phyloP scores from a whole-genome alignment of 352 stramenopile genomes.

The Globisporangium paroecandrum region DNA sequence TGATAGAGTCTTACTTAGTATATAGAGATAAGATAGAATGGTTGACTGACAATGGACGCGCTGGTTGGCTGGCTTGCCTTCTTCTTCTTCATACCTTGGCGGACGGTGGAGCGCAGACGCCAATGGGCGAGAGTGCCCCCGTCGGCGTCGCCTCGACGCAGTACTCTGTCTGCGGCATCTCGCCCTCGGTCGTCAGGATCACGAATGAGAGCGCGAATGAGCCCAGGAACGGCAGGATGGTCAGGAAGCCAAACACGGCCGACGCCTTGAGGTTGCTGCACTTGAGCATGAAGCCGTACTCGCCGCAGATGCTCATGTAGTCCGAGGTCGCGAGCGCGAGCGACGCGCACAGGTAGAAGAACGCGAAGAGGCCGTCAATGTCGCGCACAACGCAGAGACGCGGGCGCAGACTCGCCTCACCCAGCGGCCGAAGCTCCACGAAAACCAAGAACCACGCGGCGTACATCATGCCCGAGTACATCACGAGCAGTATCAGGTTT shows the following conservation, averaged over 20 bases:
- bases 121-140: conserved; percentile 15
- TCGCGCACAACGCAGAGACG: conserved; percentile 22
- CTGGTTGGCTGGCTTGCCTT: neutral
- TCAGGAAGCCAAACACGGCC: conserved; percentile 32
- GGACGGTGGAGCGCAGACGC: conserved; percentile 16
- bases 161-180: conserved; percentile 12
- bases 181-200: neutral
- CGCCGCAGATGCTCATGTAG: conserved; percentile 31
- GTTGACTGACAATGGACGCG: neutral
- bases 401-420: conserved; percentile 20
- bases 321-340: conserved; percentile 26
- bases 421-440: conserved; percentile 33
- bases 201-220: conserved; percentile 38
- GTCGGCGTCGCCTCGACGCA: conserved; percentile 21
- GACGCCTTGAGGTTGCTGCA: conserved; percentile 42
- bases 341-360: conserved; percentile 27
- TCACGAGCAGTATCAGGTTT: conserved; percentile 24
- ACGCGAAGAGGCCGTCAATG: conserved; percentile 26
- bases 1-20: neutral
- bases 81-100: conserved; percentile 18
- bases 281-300: conserved; percentile 26
- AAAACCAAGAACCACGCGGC: conserved; percentile 25
- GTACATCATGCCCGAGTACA: conserved; percentile 29
- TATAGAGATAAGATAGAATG: neutral
- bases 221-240: conserved; percentile 24